Percentiles rank a stretch among this genome's conserved stretches.
Conservation (phyloP, 495 filamentous ascomycete genomes). For the Margaritispora aquatica region DNA sequence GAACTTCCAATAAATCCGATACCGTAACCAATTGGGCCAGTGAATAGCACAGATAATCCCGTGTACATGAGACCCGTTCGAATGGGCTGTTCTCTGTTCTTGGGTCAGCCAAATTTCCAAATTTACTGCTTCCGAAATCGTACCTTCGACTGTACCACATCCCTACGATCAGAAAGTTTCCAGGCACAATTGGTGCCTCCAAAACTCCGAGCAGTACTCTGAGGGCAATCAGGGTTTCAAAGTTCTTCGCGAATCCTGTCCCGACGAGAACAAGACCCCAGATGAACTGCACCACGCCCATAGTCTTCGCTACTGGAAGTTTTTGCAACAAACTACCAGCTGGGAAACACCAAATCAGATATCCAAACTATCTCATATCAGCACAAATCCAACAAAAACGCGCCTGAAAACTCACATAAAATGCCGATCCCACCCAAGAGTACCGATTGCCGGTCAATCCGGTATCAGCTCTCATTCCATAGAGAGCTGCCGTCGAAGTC, state of each 20-base stretch:
- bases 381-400: neutral
- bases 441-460: constrained; percentile 26
- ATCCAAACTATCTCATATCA: constrained; percentile 44
- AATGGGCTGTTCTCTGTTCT: constrained; percentile 29
- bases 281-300: constrained; percentile 33
- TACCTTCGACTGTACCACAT: constrained; percentile 52
- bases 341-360: constrained; percentile 39
- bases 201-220: constrained; percentile 56
- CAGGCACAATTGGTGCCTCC: constrained; percentile 55
- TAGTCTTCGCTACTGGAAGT: constrained; percentile 37
- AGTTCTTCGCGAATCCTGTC: constrained; percentile 31
- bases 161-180: constrained; percentile 52
- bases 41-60: constrained; percentile 30
- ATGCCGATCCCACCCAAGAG: constrained; percentile 27
- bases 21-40: constrained; percentile 5
- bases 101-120: neutral
- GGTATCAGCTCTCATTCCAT: constrained; percentile 27
- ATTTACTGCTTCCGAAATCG: neutral
- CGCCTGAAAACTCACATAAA: constrained; percentile 18
- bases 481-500: constrained; percentile 30
- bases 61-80: constrained; percentile 34
- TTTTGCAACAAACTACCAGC: constrained; percentile 45
- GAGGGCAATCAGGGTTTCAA: constrained; percentile 6
- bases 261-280: constrained; percentile 40
- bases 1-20: constrained; percentile 26